Conservation (phyloP, 179 eudicot genomes). For the Silene coronaria region DNA sequence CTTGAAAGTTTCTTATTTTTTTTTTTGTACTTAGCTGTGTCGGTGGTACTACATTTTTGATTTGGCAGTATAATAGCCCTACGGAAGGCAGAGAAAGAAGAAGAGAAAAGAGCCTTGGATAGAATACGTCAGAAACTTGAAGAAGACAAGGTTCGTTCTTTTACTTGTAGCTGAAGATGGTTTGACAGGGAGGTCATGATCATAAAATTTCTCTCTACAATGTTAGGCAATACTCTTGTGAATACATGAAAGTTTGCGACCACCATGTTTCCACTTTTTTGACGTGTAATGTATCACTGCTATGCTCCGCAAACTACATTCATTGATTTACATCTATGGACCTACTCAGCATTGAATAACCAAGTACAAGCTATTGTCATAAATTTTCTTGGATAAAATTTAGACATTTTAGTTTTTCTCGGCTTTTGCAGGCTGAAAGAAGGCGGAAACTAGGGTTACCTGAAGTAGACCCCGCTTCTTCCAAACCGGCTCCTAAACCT, state of each 20-base stretch:
- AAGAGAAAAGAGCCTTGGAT: constrained; percentile 90
- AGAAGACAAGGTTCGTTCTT: constrained; percentile 75
- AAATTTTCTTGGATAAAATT: not conserved
- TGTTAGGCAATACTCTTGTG: not conserved
- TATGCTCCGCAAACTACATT: not conserved
- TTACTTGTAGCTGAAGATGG: constrained; percentile 9
- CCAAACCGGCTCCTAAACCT: constrained; percentile 64
- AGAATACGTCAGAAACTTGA: constrained; percentile 77
- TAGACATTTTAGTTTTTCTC: not conserved
- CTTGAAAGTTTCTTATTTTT: not conserved
- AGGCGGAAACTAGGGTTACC: constrained; percentile 96
- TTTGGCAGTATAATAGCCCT: constrained; percentile 64
- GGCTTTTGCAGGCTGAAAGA: constrained; percentile 75
- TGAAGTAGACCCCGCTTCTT: constrained; percentile 64
- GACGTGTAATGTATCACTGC: not conserved
- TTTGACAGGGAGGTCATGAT: not conserved
- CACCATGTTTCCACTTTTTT: not conserved
- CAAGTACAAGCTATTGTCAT: not conserved
- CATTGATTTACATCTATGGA: not conserved
- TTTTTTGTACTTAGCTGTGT: not conserved
- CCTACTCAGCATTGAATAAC: not conserved
- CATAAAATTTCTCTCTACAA: not conserved
- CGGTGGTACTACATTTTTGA: constrained; percentile 11
- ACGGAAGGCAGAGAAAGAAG: constrained; percentile 96
- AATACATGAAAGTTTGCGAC: not conserved